Percentiles rank a stretch among this genome's conserved stretches.
These are phyloP conservation scores for Aspergillus uvarum DNA, from an alignment of 2,329 filamentous ascomycete species.

Conservation along the genomic window DNA sequence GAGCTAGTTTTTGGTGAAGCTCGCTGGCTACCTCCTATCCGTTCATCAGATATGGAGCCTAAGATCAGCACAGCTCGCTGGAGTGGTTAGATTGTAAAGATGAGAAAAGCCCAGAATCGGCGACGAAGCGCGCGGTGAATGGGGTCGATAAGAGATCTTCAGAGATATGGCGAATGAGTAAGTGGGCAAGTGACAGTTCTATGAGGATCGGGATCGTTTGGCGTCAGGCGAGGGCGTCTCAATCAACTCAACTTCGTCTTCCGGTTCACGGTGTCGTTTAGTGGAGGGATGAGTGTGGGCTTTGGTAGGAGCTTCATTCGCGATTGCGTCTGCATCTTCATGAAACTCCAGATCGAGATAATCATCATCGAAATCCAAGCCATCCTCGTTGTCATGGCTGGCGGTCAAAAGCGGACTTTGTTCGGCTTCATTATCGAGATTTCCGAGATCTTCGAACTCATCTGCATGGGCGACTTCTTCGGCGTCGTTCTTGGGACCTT, in stretches of 20 bases:
- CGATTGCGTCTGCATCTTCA: slow-evolving; percentile 22
- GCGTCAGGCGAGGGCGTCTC: slow-evolving; percentile 39
- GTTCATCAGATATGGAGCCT: background rate
- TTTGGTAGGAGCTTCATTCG: slow-evolving; percentile 24
- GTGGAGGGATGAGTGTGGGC: slow-evolving; percentile 25
- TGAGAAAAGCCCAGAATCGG: background rate
- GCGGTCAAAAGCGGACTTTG: slow-evolving; percentile 10
- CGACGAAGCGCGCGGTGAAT: background rate
- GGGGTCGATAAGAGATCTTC: background rate
- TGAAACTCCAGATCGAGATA: slow-evolving; percentile 38
- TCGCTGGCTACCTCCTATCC: background rate
- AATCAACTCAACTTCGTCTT: slow-evolving; percentile 34
- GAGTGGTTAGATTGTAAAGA: slow-evolving; percentile 4
- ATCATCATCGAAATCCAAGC: slow-evolving; percentile 32
- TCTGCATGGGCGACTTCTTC: slow-evolving; percentile 14
- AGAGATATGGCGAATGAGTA: slow-evolving; percentile 5
- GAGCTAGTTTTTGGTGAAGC: background rate
- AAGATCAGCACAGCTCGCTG: background rate
- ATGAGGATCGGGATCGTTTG: slow-evolving; percentile 55
- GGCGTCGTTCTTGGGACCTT: slow-evolving; percentile 12
- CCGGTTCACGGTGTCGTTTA: slow-evolving; percentile 38
- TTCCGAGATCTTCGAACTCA: slow-evolving; percentile 15
- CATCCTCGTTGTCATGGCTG: slow-evolving; percentile 21
- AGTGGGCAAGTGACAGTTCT: slow-evolving; percentile 19
- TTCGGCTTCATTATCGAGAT: slow-evolving; percentile 21